A percentile compares a stretch with the other conserved stretches of the same genome.
These are phyloP conservation scores for Pseudogymnoascus sp. DNA, from an alignment of 2,329 filamentous ascomycete genomes.

Conservation along the genomic window DNA sequence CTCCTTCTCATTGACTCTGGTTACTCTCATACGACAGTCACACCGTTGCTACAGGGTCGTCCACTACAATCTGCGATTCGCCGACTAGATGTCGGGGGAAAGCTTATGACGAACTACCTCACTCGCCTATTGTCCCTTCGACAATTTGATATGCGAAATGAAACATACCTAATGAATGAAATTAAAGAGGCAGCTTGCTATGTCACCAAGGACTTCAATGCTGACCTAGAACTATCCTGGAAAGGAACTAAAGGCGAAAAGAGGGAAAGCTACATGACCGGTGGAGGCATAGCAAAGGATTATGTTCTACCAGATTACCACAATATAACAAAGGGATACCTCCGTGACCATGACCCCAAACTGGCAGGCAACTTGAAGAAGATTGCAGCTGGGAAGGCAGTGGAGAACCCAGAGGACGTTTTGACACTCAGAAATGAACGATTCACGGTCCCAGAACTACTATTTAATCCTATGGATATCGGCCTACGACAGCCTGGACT, in stretches of 20 bases:
- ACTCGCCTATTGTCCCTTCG: conserved; percentile 82
- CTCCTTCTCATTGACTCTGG: conserved; percentile 85
- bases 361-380: conserved; percentile 44
- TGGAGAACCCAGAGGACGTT: conserved; percentile 60
- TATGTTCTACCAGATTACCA: conserved; percentile 84
- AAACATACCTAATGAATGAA: conserved; percentile 87
- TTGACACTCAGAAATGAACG: conserved; percentile 85
- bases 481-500: conserved; percentile 78
- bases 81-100: conserved; percentile 83
- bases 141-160: conserved; percentile 92
- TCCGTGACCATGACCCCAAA: conserved; percentile 68
- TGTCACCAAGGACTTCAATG: conserved; percentile 65
- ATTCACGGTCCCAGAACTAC: conserved; percentile 78
- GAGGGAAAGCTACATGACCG: conserved; percentile 37
- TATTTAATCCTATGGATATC: conserved; percentile 81
- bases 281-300: conserved; percentile 65
- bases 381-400: conserved; percentile 32
- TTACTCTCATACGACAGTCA: conserved; percentile 87
- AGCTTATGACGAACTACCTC: conserved; percentile 85
- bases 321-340: conserved; percentile 51
- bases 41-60: conserved; percentile 72
- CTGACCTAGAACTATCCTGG: conserved; percentile 76
- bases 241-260: conserved; percentile 60
- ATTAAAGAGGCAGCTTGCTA: conserved; percentile 90
- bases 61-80: conserved; percentile 75